Evolutionary conservation across 495 filamentous ascomycete species (phyloP), one percentile per base, ranked within the genome.

Genomic region (Penicillium desertorum): DNA sequence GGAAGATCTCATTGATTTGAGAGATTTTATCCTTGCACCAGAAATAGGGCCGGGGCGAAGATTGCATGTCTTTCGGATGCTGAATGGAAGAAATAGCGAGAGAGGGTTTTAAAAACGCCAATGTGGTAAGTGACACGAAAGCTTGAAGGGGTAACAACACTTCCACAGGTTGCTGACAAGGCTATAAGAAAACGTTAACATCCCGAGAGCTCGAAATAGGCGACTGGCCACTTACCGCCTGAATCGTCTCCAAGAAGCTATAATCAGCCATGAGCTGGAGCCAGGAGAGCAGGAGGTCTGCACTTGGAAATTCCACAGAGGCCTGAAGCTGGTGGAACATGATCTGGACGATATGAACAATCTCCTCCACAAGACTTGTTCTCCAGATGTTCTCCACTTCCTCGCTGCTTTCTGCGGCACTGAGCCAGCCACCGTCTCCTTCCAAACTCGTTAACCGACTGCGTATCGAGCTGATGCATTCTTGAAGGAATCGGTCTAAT

Each of bases 21-120:
- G 77, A 75, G 41, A 93, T 76, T 5, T 85, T 79, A 7, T 81
- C 77, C 25, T 81, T 81, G 22, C 86, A 83, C 6, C 82, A 69
- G 37, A 91, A 79, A 63, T 89, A 92, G 2, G 82, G 76, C 29
- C 78, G 67, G 27, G 81, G 71, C 14, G 70, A 49, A 19, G 71
- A 41, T 27, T 65, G 29, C 14, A 58, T 50, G 16, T 57, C 55
- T 12, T 48, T 56, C 43, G 52, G 67, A 54, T 63, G 58, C 12
- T 71, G 56, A 19, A 79, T 70, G 19, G 62, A 62, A 19, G 62
- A 60, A 23, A 79, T 65, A 39, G 62, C 69, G 50, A 61, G 65
- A 49, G 84, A 78, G n/a, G 89, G 74, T 59, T 89, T 89, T 25
- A 98, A 72, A 22, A 96, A 79, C 4, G 84, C 79, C 8, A 96